Percentiles rank a stretch among this genome's conserved stretches.
Conservation (phyloP, 208 protist species). For the Strigomonas oncopelti region DNA sequence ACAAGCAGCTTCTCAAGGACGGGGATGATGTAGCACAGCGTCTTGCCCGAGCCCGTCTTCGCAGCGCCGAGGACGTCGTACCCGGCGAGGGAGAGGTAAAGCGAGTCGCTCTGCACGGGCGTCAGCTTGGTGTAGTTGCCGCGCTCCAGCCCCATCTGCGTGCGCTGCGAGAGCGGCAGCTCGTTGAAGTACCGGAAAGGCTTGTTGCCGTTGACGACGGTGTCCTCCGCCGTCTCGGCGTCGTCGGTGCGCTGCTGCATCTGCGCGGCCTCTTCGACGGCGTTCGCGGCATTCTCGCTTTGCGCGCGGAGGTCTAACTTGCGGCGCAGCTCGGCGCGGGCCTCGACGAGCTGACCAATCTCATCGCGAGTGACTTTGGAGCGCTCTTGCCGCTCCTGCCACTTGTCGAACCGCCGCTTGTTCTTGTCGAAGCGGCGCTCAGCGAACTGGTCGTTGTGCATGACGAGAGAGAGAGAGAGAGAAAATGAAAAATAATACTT, state of each 20-base stretch:
- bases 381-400: conserved; percentile 80
- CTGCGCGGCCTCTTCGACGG: conserved; percentile 24
- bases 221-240: neutral
- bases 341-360: conserved; percentile 45
- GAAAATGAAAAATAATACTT: neutral
- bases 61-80: conserved; percentile 98
- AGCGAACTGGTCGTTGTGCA: conserved; percentile 31
- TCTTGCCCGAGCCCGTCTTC: conserved; percentile 98
- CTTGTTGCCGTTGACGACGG: conserved; percentile 4
- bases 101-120: conserved; percentile 93
- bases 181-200: conserved; percentile 65
- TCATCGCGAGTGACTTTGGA: conserved; percentile 67
- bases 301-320: conserved; percentile 39
- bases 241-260: neutral
- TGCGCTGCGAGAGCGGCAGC: conserved; percentile 89
- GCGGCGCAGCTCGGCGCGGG: conserved; percentile 41
- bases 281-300: conserved; percentile 44
- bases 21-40: conserved; percentile 98
- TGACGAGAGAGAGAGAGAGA: neutral
- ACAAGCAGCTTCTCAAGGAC: conserved; percentile 92
- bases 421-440: conserved; percentile 44
- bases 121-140: conserved; percentile 94
- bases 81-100: conserved; percentile 93
- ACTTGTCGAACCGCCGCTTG: conserved; percentile 53
- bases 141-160: conserved; percentile 86